Evolutionary conservation across 352 stramenopile species (phyloP).

Genomic region (Pythium insidiosum): DNA sequence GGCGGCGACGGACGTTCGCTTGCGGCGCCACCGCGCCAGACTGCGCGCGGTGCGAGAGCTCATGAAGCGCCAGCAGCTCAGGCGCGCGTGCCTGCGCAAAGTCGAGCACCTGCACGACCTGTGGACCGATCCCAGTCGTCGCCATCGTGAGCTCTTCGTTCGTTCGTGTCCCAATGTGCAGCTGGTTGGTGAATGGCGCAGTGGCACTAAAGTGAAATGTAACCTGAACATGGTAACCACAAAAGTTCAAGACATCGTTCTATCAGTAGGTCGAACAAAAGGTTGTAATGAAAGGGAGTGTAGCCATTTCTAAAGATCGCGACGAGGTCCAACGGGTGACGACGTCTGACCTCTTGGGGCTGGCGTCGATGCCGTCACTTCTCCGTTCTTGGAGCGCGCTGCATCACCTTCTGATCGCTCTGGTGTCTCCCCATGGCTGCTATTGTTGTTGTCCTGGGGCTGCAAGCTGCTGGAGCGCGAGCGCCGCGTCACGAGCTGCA

Average conservation of each 20-base stretch:
- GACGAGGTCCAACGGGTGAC: too few relatives aligned
- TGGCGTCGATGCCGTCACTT: not conserved
- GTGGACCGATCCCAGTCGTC: conserved; percentile 37
- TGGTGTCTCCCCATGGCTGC: conserved; percentile 1
- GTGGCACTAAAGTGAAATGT: too few relatives aligned
- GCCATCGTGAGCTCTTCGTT: not conserved
- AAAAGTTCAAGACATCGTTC: not conserved
- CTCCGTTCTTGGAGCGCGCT: too few relatives aligned
- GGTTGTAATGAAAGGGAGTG: too few relatives aligned
- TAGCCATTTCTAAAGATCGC: too few relatives aligned
- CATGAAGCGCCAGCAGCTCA: conserved; percentile 69
- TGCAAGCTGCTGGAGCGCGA: conserved; percentile 1
- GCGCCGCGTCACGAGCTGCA: conserved; percentile 9
- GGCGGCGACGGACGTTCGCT: conserved; percentile 54
- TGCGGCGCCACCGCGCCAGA: conserved; percentile 47
- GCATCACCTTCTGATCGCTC: too few relatives aligned
- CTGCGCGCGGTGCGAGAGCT: conserved; percentile 29
- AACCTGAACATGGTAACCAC: too few relatives aligned
- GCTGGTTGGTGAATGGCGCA: not conserved
- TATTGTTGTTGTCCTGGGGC: not conserved
- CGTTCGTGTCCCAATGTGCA: not conserved
- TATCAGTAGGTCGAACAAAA: too few relatives aligned
- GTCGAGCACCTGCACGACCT: conserved; percentile 73
- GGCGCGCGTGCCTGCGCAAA: conserved; percentile 59
- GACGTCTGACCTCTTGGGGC: not conserved